phyloP scores from a whole-genome alignment of 306 rosid genomes.

The Gynostemma pentaphyllum region DNA sequence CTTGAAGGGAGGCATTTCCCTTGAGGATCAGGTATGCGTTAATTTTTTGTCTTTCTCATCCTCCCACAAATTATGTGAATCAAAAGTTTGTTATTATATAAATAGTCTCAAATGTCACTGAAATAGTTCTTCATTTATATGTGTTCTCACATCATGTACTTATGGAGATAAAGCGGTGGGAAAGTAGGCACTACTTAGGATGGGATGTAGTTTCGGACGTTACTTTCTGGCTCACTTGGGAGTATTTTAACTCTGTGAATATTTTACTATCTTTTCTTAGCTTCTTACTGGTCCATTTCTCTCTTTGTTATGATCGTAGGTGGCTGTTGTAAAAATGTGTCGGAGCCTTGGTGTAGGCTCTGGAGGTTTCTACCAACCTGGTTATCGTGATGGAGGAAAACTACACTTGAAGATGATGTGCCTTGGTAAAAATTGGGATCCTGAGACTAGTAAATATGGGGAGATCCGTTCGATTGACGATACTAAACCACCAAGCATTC shows the following conservation, averaged over 20 bases:
- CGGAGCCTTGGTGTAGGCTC: conserved; percentile 36
- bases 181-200: not conserved
- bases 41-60: not conserved
- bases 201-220: not conserved
- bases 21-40: conserved; percentile 39
- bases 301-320: conserved; percentile 4
- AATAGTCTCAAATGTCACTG: not conserved
- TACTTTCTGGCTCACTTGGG: not conserved
- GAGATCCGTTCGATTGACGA: conserved; percentile 37
- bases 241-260: not conserved
- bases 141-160: not conserved
- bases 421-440: conserved; percentile 82
- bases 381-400: conserved; percentile 39
- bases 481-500: conserved; percentile 41
- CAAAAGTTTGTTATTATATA: not conserved
- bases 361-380: conserved; percentile 88
- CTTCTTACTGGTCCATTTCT: not conserved
- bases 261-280: not conserved
- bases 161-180: not conserved
- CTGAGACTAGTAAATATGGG: conserved; percentile 33
- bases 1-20: conserved; percentile 31
- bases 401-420: conserved; percentile 80
- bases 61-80: not conserved
- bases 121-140: not conserved
- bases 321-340: conserved; percentile 40